These are phyloP conservation scores for Raddia guianensis DNA, from an alignment of 176 grass and related monocot species.

Conservation along the genomic window DNA sequence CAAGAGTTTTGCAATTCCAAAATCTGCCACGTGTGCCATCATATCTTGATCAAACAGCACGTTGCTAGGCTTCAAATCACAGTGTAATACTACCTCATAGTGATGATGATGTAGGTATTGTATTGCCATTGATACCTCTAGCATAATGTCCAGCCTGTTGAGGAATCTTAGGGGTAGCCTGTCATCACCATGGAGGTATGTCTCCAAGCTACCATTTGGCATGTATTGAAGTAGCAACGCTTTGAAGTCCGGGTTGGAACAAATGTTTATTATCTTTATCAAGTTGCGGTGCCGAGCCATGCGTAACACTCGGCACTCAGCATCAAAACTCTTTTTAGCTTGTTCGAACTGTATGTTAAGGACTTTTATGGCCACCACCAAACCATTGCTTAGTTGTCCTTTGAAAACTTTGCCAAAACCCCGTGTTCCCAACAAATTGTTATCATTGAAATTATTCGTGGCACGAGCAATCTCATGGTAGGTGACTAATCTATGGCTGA, in stretches of 20 bases:
- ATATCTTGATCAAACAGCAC: conserved; percentile 9
- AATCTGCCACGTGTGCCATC: conserved; percentile 39
- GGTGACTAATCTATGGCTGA: background rate
- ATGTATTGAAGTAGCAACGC: conserved; percentile 12
- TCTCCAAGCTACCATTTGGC: conserved; percentile 8
- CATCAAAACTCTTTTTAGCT: background rate
- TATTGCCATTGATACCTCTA: conserved; percentile 10
- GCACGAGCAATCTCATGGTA: background rate
- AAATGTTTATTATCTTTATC: background rate
- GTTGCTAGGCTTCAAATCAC: background rate
- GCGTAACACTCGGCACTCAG: background rate
- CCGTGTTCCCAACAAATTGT: background rate
- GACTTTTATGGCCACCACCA: conserved; percentile 4
- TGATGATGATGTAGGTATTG: background rate
- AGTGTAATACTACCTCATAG: background rate
- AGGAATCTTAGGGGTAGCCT: background rate
- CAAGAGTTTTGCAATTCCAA: conserved; percentile 41
- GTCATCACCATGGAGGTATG: background rate
- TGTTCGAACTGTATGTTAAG: background rate
- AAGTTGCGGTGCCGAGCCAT: conserved; percentile 7
- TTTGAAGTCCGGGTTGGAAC: conserved; percentile 11
- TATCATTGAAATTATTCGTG: background rate
- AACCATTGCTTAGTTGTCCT: conserved; percentile 4
- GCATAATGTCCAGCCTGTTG: background rate
- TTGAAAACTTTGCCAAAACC: conserved; percentile 17